Evolutionary conservation across 2,329 filamentous ascomycete genomes (phyloP).

Genomic region (Ophioceras dolichostomum): DNA sequence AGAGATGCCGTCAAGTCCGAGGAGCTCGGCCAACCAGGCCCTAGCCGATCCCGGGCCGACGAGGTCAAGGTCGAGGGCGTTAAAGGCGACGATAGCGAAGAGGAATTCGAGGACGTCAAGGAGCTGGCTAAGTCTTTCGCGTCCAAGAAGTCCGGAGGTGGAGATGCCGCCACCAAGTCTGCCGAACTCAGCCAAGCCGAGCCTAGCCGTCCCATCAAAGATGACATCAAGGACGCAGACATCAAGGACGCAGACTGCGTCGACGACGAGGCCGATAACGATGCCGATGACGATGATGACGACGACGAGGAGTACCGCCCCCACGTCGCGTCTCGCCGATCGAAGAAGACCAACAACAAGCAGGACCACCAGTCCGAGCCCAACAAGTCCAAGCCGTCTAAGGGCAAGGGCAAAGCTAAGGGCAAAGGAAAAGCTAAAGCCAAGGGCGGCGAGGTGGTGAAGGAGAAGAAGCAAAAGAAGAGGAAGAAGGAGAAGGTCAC

Average conservation of each 20-base stretch:
- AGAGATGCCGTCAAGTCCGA: no score
- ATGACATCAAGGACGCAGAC: no score
- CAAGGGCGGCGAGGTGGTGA: slow-evolving; percentile 14
- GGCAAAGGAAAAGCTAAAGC: slow-evolving; percentile 4
- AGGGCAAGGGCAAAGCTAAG: no score
- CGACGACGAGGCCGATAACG: slow-evolving; percentile 12
- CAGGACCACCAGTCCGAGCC: not conserved
- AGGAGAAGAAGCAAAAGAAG: slow-evolving; percentile 33
- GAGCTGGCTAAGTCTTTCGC: no score
- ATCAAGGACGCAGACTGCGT: slow-evolving; percentile 6
- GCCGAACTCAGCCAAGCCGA: no score
- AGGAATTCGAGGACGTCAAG: not conserved
- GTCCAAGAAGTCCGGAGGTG: no score
- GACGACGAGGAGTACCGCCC: not conserved
- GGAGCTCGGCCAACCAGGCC: no score
- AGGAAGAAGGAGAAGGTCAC: slow-evolving; percentile 31
- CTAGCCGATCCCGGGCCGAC: no score
- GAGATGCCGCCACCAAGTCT: no score
- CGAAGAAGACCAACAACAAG: not conserved
- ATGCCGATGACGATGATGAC: slow-evolving; percentile 14
- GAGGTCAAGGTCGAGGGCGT: not conserved
- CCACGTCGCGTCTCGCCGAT: not conserved
- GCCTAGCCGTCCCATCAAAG: no score
- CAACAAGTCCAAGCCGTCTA: no score
- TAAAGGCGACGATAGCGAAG: not conserved